Percentiles rank a stretch among this genome's conserved stretches.
phyloP scores from a whole-genome alignment of 768 basidiomycete genomes.

The Macrocybe gigantea region DNA sequence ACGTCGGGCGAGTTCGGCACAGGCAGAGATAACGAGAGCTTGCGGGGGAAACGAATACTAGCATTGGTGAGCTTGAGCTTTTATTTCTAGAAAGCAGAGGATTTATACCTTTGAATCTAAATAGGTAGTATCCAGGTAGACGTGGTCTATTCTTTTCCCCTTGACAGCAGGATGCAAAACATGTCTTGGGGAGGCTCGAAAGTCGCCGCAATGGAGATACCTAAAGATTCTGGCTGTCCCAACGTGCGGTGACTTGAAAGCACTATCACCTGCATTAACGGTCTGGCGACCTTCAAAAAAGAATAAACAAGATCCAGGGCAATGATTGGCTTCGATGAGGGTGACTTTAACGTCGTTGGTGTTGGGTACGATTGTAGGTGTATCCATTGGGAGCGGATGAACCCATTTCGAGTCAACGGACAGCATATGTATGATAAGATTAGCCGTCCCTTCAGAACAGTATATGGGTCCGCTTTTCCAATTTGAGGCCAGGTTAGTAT shows the following conservation, averaged over 20 bases:
- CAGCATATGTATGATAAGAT: conserved; percentile 88
- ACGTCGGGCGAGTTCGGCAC: conserved; percentile 72
- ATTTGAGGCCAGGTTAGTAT: conserved; percentile 81
- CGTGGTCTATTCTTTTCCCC: conserved; percentile 76
- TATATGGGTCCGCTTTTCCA: conserved; percentile 96
- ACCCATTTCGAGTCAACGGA: conserved; percentile 88
- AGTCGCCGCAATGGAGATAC: conserved; percentile 95
- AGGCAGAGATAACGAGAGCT: conserved; percentile 89
- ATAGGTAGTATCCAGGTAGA: conserved; percentile 97
- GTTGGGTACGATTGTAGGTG: conserved; percentile 66
- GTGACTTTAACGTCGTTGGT: conserved; percentile 87
- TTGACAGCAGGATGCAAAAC: conserved; percentile 78
- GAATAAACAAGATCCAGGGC: conserved; percentile 93
- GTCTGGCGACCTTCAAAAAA: conserved; percentile 92
- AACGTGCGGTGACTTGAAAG: conserved; percentile 63
- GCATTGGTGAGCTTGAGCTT: not conserved
- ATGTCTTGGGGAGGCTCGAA: conserved; percentile 85
- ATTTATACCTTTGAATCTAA: conserved; percentile 69
- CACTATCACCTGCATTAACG: conserved; percentile 79
- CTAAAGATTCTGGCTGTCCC: conserved; percentile 69
- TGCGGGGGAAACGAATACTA: conserved; percentile 95
- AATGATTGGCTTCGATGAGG: conserved; percentile 97
- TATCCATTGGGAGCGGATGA: conserved; percentile 77
- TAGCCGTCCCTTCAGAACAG: conserved; percentile 91
- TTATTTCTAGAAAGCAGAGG: not conserved